Conservation (phyloP, 176 grass and related monocot species). For the Thinopyrum elongatum region DNA sequence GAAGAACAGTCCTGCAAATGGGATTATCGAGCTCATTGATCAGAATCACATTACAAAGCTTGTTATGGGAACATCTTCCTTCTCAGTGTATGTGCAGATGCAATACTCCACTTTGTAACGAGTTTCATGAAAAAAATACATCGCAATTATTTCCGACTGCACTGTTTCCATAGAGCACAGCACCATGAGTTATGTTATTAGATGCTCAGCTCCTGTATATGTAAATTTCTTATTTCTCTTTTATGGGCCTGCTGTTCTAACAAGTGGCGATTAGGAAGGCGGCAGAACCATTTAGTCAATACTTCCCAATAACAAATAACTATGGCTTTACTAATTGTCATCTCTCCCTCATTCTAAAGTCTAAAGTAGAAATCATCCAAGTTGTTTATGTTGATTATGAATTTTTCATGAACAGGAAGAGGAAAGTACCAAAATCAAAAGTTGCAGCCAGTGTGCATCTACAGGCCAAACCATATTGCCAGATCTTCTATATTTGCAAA, state of each 20-base stretch:
- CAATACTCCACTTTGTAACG: neutral
- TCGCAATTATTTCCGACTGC: neutral
- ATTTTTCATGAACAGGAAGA: slow-evolving; percentile 44
- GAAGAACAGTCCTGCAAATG: slow-evolving; percentile 53
- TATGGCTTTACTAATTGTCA: neutral
- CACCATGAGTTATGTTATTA: neutral
- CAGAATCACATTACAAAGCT: slow-evolving; percentile 53
- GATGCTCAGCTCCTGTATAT: neutral
- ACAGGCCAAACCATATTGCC: slow-evolving; percentile 59
- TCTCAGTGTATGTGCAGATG: slow-evolving; percentile 36
- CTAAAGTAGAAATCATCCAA: slow-evolving; percentile 5
- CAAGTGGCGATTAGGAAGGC: neutral
- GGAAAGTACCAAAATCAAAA: slow-evolving; percentile 57
- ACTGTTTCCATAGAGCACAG: neutral
- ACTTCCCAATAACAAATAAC: neutral
- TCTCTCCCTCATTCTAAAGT: neutral
- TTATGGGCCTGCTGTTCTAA: neutral
- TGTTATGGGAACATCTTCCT: slow-evolving; percentile 67
- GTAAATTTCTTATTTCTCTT: neutral
- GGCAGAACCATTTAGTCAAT: neutral
- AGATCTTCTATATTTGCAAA: slow-evolving; percentile 68
- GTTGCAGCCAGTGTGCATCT: slow-evolving; percentile 50
- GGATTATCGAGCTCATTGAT: slow-evolving; percentile 59
- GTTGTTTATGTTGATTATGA: neutral
- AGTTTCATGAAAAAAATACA: neutral